These are phyloP conservation scores for Hamigera avellanea DNA, from an alignment of 495 filamentous ascomycete species.

Conservation along the genomic window DNA sequence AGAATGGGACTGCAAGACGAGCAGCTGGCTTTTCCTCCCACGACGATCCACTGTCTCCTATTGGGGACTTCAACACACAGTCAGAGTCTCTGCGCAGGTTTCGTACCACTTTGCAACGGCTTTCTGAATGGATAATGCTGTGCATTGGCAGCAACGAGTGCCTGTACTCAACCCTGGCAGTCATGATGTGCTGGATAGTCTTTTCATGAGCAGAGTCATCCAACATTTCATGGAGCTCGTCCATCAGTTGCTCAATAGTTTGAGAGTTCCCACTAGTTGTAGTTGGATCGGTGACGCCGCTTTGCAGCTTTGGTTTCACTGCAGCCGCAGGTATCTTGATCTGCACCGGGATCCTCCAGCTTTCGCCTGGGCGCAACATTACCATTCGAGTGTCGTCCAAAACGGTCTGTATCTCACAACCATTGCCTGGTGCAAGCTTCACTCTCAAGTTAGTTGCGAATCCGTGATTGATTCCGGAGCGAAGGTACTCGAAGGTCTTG, in stretches of 20 bases:
- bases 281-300: neutral
- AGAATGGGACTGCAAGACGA: too few relatives aligned
- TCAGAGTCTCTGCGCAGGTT: neutral
- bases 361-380: constrained; percentile 8
- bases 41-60: neutral
- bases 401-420: constrained; percentile 1
- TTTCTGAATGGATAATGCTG: constrained; percentile 2
- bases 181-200: constrained; percentile 6
- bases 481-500: constrained; percentile 1
- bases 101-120: constrained; percentile 1
- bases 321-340: constrained; percentile 1
- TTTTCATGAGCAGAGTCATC: constrained; percentile 1
- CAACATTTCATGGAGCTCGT: constrained; percentile 12
- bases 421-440: constrained; percentile 1
- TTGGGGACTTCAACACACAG: constrained; percentile 6
- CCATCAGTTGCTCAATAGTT: constrained; percentile 4
- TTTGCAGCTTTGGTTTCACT: constrained; percentile 1
- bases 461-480: constrained; percentile 4
- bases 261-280: neutral
- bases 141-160: constrained; percentile 11
- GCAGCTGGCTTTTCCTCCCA: too few relatives aligned
- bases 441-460: constrained; percentile 2
- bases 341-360: constrained; percentile 3
- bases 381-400: neutral
- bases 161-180: constrained; percentile 12